These are phyloP conservation scores for Calcarisporium arbuscula DNA, from an alignment of 2,329 filamentous ascomycete genomes.

Conservation along the genomic window DNA sequence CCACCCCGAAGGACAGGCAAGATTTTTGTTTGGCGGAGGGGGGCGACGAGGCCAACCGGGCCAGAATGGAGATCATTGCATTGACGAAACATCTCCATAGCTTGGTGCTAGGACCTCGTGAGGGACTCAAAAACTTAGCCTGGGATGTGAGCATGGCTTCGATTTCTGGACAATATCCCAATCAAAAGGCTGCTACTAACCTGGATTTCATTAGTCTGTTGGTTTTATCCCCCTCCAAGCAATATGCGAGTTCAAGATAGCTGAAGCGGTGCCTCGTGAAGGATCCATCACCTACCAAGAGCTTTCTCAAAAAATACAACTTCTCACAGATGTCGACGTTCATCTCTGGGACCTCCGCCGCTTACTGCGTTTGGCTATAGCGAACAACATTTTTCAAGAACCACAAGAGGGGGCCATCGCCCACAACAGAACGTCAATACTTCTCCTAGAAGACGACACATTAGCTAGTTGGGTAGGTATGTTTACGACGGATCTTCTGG, in stretches of 20 bases:
- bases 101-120: constrained; percentile 14
- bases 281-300: constrained; percentile 22
- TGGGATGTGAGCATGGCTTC: constrained; percentile 18
- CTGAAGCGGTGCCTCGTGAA: constrained; percentile 19
- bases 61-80: constrained; percentile 14
- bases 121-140: constrained; percentile 17
- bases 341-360: constrained; percentile 23
- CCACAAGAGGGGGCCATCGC: constrained; percentile 28
- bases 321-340: constrained; percentile 29
- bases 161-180: too few relatives aligned
- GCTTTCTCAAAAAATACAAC: constrained; percentile 19
- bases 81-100: constrained; percentile 16
- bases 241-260: constrained; percentile 23
- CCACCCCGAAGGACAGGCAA: constrained; percentile 10
- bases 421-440: constrained; percentile 28
- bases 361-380: constrained; percentile 31
- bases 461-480: constrained; percentile 25
- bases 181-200: too few relatives aligned
- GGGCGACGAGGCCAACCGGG: constrained; percentile 7
- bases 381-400: constrained; percentile 33
- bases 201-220: constrained; percentile 12
- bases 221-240: constrained; percentile 23
- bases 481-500: constrained; percentile 21
- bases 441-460: constrained; percentile 21
- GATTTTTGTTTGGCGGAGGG: constrained; percentile 12